Evolutionary conservation across 225 moss, liverwort and hornwort species (phyloP).

Genomic region (Pleurozium schreberi): DNA sequence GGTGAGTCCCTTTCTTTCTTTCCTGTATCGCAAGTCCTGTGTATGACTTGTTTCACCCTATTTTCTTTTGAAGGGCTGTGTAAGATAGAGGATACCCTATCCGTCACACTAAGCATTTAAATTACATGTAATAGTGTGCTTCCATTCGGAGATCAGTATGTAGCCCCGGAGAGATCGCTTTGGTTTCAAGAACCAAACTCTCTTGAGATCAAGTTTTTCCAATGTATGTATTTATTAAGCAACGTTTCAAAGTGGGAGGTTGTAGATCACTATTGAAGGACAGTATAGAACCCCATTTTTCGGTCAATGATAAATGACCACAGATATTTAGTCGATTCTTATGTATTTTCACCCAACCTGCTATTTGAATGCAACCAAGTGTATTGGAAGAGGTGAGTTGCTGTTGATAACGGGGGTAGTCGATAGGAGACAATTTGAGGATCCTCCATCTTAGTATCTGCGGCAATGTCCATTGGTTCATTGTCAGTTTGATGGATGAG

Average conservation of each 20-base stretch:
- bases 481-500: background rate
- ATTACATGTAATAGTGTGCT: background rate
- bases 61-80: background rate
- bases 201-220: background rate
- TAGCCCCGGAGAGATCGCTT: background rate
- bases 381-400: background rate
- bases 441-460: background rate
- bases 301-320: background rate
- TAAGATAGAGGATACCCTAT: background rate
- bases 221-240: background rate
- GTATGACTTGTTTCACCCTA: background rate
- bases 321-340: background rate
- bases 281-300: background rate
- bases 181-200: background rate
- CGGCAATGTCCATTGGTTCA: background rate
- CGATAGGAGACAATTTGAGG: background rate
- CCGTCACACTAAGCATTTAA: background rate
- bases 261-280: background rate
- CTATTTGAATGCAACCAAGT: background rate
- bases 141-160: background rate
- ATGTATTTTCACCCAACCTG: background rate
- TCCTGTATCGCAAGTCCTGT: background rate
- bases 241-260: background rate
- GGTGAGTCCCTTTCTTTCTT: slow-evolving; percentile 6
- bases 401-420: background rate